phyloP scores from a whole-genome alignment of 331 rosid species.

The Acacia concinna region DNA sequence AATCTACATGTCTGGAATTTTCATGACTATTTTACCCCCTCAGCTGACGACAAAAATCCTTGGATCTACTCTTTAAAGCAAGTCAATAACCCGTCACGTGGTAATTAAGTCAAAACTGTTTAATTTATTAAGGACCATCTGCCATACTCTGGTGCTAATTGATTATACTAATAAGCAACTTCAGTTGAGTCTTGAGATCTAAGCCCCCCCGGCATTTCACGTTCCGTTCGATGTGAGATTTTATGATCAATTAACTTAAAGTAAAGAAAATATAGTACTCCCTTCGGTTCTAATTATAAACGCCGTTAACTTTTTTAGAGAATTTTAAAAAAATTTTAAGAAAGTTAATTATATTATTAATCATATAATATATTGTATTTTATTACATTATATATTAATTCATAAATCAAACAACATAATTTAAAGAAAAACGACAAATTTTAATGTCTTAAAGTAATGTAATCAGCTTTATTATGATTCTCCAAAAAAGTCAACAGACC shows the following conservation, averaged over 20 bases:
- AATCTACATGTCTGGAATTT: background rate
- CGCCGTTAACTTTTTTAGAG: no score
- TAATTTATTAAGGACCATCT: background rate
- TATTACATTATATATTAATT: no score
- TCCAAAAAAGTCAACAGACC: no score
- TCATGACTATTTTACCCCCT: background rate
- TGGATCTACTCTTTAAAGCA: background rate
- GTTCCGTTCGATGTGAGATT: background rate
- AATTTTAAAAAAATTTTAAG: no score
- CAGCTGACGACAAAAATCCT: background rate
- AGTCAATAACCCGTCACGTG: conserved; percentile 1
- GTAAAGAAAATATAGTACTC: background rate
- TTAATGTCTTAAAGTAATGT: no score
- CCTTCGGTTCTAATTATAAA: no score
- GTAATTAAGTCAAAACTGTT: background rate
- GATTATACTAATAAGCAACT: background rate
- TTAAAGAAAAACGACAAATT: no score
- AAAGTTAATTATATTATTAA: no score
- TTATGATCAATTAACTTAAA: background rate
- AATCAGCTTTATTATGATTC: no score
- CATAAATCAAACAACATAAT: no score
- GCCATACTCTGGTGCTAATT: background rate
- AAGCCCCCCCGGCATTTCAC: background rate
- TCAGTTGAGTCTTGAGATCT: conserved; percentile 8
- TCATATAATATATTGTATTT: no score